Evolutionary conservation across 2,329 filamentous ascomycete genomes (phyloP), one percentile per base, ranked within the genome.

Genomic region (Claviceps spartinae): DNA sequence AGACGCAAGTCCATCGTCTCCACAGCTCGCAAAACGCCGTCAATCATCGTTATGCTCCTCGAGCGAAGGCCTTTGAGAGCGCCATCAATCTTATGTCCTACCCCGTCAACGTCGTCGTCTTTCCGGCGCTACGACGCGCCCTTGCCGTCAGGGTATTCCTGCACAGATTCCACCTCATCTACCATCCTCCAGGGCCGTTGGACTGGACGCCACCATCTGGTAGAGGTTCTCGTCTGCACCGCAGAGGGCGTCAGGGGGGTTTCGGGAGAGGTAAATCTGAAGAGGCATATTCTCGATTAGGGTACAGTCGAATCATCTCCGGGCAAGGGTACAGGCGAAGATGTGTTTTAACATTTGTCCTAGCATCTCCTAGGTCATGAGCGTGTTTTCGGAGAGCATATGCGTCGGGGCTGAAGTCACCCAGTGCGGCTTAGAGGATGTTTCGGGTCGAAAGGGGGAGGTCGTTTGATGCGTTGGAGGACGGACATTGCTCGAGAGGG

Each of bases 111-210:
- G n/a, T 42, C 41, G 9, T 48, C 49, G 5, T 44, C 44, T 22
- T 38, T 48, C 18, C 22, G 47, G 34, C 46, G 51, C 14, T 58
- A 9, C 22, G 37, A n/a, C 2, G 18, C 36, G 4, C 57, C 55
- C 20, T 61, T 55, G 20, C 61, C 55, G 22, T 60, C 51, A 16
- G 63, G 66, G 9, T 56, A 61, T 0, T 51, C 42, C 1, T 55
- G 1, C 62, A 57, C 0, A 40, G 47, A 4, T 58, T 57, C 65
- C 65, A 68, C 2, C 51, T 61, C 0, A 53, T 36, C 65, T 65
- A 67, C 61, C 59, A 54, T 36, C 64, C 65, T 67, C 61, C 60
- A 65, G 0, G 57, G 56, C 30, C 62, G 58, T 0, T 65, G 64
- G 1, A 47, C 52, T 63, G 63, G 0, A 56, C 5, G 57, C 47